phyloP scores from a whole-genome alignment of 768 basidiomycete genomes.

The Trichaptum fuscoviolaceum region DNA sequence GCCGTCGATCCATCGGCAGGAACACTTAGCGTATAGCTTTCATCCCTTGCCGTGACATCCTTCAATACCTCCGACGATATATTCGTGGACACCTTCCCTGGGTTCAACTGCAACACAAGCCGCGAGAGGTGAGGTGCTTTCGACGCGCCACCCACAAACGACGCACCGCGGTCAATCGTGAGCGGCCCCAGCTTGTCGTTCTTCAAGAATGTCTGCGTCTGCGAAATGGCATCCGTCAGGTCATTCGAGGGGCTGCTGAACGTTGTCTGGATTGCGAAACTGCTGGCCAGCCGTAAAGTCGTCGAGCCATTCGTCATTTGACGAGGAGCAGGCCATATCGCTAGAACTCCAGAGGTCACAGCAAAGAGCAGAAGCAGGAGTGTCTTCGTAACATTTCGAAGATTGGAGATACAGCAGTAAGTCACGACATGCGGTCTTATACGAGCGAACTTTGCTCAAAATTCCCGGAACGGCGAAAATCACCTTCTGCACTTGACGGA shows the following conservation, averaged over 20 bases:
- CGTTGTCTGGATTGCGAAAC: constrained; percentile 46
- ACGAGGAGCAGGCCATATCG: constrained; percentile 27
- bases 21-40: constrained; percentile 56
- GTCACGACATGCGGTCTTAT: too few species aligned
- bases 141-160: constrained; percentile 33
- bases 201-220: constrained; percentile 37
- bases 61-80: constrained; percentile 52
- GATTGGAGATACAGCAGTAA: too few species aligned
- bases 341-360: constrained; percentile 2
- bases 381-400: too few species aligned
- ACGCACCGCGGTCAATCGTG: constrained; percentile 51
- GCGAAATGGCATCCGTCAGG: constrained; percentile 49
- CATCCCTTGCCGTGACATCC: constrained; percentile 45
- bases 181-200: constrained; percentile 58
- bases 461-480: background rate
- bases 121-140: constrained; percentile 36
- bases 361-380: background rate
- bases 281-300: constrained; percentile 16
- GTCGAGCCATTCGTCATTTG: constrained; percentile 17
- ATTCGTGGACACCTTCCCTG: constrained; percentile 24
- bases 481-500: background rate
- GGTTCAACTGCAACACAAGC: constrained; percentile 39
- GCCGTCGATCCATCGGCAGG: constrained; percentile 52
- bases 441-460: background rate
- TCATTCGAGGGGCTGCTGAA: constrained; percentile 46